Evolutionary conservation across 208 protist genomes (phyloP).

Genomic region (Vickermania spadyakhi): DNA sequence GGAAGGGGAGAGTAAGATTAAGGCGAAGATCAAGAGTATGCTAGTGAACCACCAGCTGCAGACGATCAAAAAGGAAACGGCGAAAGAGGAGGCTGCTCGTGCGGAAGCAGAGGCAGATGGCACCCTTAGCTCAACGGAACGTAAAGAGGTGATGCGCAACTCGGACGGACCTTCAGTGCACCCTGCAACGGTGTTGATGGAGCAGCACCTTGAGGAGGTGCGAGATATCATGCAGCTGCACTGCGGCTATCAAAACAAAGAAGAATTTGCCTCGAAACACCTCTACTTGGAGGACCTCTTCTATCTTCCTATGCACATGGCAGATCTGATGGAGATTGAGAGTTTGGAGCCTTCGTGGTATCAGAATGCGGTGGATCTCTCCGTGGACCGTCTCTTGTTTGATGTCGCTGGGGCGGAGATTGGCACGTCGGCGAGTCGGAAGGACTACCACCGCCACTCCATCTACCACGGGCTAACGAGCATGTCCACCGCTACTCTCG

Average conservation of each 20-base stretch:
- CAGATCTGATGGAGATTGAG: constrained; percentile 43
- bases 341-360: constrained; percentile 33
- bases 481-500: neutral
- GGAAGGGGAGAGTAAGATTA: constrained; percentile 20
- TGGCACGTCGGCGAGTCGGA: neutral
- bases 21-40: constrained; percentile 25
- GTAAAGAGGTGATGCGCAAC: neutral
- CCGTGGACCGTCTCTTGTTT: constrained; percentile 21
- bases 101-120: neutral
- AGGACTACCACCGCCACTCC: constrained; percentile 6
- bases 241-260: constrained; percentile 14
- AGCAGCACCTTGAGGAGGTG: constrained; percentile 18
- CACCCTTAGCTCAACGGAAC: neutral
- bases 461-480: neutral
- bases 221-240: constrained; percentile 33
- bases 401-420: constrained; percentile 12
- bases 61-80: constrained; percentile 8
- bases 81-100: neutral
- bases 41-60: constrained; percentile 25
- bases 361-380: constrained; percentile 36
- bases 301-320: constrained; percentile 48
- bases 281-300: constrained; percentile 46
- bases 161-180: neutral
- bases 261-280: constrained; percentile 19
- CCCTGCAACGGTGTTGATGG: neutral